A percentile compares a stretch with the other conserved stretches of the same genome.
Conservation (phyloP, 768 basidiomycete species). For the Leccinum broughii region DNA sequence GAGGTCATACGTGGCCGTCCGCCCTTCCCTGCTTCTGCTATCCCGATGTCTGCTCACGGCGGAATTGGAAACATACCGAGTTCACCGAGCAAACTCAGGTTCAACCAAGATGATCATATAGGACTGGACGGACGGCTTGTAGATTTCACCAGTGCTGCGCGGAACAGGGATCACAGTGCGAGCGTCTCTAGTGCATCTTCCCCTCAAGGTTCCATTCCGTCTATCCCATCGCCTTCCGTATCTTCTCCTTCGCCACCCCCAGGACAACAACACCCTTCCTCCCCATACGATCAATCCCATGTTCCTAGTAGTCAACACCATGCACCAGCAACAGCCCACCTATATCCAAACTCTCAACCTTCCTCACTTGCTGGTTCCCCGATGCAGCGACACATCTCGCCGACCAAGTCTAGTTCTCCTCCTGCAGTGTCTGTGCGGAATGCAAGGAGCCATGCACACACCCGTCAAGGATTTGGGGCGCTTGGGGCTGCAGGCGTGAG, state of each 20-base stretch:
- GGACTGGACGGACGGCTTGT: constrained; percentile 38
- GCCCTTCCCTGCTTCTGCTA: constrained; percentile 20
- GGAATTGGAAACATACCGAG: constrained; percentile 14
- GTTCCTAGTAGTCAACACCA: constrained; percentile 8
- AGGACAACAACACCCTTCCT: constrained; percentile 30
- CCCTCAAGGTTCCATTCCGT: constrained; percentile 76
- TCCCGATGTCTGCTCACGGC: constrained; percentile 2
- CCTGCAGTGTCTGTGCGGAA: constrained; percentile 57
- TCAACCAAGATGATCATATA: constrained; percentile 11
- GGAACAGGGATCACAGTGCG: constrained; percentile 59
- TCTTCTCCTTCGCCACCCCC: constrained; percentile 46
- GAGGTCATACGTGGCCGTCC: constrained; percentile 47
- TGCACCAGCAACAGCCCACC: constrained; percentile 8
- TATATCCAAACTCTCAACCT: constrained; percentile 22
- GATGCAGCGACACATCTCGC: constrained; percentile 49
- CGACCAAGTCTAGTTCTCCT: constrained; percentile 61
- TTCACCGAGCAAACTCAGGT: constrained; percentile 33
- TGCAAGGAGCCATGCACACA: constrained; percentile 50
- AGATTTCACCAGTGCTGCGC: constrained; percentile 32
- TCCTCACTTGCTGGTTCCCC: constrained; percentile 32
- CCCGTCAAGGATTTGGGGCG: constrained; percentile 47
- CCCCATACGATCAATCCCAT: constrained; percentile 20
- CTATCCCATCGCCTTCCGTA: constrained; percentile 72
- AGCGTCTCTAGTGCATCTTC: constrained; percentile 76
- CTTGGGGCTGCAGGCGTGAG: constrained; percentile 42